Percentiles rank a stretch among this genome's conserved stretches.
Evolutionary conservation across 345 rosid genomes (phyloP).

Genomic region (Angophora floribunda): DNA sequence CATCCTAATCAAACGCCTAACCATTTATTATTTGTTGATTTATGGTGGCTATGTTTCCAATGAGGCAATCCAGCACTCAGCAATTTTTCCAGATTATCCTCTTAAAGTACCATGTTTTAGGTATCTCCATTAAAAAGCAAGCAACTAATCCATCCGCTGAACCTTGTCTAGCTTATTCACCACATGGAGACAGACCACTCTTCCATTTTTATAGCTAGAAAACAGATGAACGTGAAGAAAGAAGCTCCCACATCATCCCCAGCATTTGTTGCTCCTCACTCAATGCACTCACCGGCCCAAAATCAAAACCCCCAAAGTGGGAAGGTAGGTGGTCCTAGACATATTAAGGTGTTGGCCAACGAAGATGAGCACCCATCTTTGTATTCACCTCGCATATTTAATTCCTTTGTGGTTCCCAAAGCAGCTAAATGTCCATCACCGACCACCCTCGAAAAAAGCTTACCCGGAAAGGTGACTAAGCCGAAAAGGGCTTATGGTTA

Average conservation of each 20-base stretch:
- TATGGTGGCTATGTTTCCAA: neutral
- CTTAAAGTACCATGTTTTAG: neutral
- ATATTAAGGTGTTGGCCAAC: neutral
- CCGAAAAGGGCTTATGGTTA: neutral
- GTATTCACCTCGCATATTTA: neutral
- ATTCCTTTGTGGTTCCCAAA: neutral
- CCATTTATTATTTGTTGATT: neutral
- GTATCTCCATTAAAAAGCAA: neutral
- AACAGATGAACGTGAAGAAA: neutral
- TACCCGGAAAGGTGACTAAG: neutral
- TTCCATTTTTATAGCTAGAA: neutral
- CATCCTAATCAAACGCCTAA: neutral
- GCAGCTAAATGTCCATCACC: neutral
- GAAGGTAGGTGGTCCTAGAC: conserved; percentile 16
- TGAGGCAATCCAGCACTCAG: neutral
- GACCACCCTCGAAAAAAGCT: neutral
- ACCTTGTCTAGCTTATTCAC: neutral
- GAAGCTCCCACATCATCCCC: conserved; percentile 1
- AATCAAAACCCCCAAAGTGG: neutral
- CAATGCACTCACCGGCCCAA: neutral
- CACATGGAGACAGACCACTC: neutral
- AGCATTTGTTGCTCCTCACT: neutral
- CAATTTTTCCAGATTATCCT: neutral
- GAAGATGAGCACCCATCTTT: neutral
- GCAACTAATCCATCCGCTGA: neutral